Percentiles rank a stretch among this genome's conserved stretches.
Conservation (phyloP, 1,139 yeast species). For the Protomyces arabidopsidicola region DNA sequence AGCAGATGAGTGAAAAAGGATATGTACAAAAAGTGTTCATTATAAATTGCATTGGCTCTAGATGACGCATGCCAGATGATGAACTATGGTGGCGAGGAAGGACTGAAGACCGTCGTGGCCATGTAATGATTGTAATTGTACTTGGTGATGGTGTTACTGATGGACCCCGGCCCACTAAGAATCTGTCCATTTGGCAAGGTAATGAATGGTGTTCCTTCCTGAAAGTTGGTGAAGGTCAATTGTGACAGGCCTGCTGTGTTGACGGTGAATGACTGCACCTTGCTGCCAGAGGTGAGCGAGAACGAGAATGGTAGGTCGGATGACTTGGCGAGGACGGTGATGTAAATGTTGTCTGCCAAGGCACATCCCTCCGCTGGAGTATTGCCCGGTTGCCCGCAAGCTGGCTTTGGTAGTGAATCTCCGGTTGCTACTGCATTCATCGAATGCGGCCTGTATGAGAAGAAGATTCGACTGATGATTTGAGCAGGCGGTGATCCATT, state of each 20-base stretch:
- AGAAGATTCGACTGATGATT: constrained; percentile 8
- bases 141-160: constrained; percentile 9
- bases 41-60: background rate
- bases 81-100: background rate
- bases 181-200: background rate
- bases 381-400: background rate
- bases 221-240: constrained; percentile 1
- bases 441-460: constrained; percentile 28
- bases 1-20: too few species aligned
- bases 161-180: background rate
- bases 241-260: background rate
- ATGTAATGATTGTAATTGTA: constrained; percentile 17
- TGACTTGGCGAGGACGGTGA: constrained; percentile 2
- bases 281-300: constrained; percentile 2
- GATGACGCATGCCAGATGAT: background rate
- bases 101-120: background rate
- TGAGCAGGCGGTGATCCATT: constrained; percentile 7
- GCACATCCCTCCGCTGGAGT: background rate
- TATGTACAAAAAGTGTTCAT: too few species aligned
- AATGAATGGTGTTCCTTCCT: constrained; percentile 3
- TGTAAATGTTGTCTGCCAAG: constrained; percentile 21
- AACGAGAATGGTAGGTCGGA: background rate
- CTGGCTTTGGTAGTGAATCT: constrained; percentile 15
- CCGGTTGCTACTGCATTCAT: constrained; percentile 19
- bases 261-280: background rate